Base-by-base conservation (phyloP, 441 rosid genomes). In the Jatropha multifida region DNA sequence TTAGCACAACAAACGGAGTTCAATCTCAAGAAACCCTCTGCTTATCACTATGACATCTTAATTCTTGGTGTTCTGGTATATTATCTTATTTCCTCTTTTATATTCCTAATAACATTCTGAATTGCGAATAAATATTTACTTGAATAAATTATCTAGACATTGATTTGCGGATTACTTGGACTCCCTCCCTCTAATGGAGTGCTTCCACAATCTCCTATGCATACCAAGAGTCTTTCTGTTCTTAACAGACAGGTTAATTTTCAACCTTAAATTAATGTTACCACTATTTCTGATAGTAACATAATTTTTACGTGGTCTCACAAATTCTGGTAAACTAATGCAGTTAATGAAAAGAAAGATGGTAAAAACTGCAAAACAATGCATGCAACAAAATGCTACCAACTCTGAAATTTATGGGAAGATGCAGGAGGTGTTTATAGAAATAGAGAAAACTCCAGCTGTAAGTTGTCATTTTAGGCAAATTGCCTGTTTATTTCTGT, bases 131-230 rank as follows among this genome's bases (percentile, higher is more conserved):
- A 56, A 17, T 69, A 38, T 67, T 73, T 40, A 55, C 23, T 20
- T n/a, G 27, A 40, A 41, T 42, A 38, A 10, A 52, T 71, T 41
- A 42, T 64, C 74, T 61, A 93, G 97, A 88, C 98, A 66, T 74
- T 91, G 79, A 68, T 91, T 15, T 90, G 97, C 74, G 98, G 97
- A 60, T 76, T 93, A 77, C 79, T 90, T 72, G 95, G 98, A 69
- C 86, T 93, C 71, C 95, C 97, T 65, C 98, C 97, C 73, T 87
- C 94, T n/a, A 91, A 91, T 64, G 97, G 94, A 55, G 94, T 90
- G 56, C 89, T 89, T 65, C 98, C 97, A 14, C 94, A 91, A 74
- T 92, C 97, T 52, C 94, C 98, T 46, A 89, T 90, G 94, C 97
- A 94, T 80, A 89, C 94, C 7, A 91, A 90, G 85, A 88, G 95